Percentiles rank a stretch among this genome's conserved stretches.
These are phyloP conservation scores for Dryas octopetala DNA, from an alignment of 306 rosid genomes.

Conservation along the genomic window DNA sequence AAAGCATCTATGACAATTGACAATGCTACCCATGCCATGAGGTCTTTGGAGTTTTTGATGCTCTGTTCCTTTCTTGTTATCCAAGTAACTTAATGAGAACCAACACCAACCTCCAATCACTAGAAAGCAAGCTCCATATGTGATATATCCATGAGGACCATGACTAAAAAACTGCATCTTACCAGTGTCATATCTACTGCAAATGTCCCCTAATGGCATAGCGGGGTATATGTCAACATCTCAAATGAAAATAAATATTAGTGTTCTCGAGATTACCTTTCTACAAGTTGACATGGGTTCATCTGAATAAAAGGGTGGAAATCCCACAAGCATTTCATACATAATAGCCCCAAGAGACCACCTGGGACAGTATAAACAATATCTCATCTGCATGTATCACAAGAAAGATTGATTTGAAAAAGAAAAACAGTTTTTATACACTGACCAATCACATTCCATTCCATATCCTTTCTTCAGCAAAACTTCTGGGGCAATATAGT, in stretches of 20 bases:
- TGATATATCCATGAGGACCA: neutral
- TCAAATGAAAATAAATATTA: neutral
- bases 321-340: conserved; percentile 99
- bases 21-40: neutral
- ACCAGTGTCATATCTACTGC: neutral
- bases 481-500: conserved; percentile 98
- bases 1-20: neutral
- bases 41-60: conserved; percentile 6
- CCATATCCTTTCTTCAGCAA: conserved; percentile 99
- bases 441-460: conserved; percentile 96
- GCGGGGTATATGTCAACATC: neutral
- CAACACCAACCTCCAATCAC: neutral
- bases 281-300: conserved; percentile 97
- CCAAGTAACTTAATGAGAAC: neutral
- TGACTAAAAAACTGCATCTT: neutral
- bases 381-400: conserved; percentile 28
- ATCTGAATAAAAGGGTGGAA: conserved; percentile 96
- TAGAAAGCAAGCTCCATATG: neutral
- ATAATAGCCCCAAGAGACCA: conserved; percentile 99
- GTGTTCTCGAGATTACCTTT: conserved; percentile 61
- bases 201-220: neutral
- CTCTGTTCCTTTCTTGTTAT: neutral
- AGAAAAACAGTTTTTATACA: conserved; percentile 24
- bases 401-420: conserved; percentile 12
- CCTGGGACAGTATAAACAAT: conserved; percentile 51